phyloP scores from a whole-genome alignment of 2,329 filamentous ascomycete genomes.

The Albophoma yamanashiensis region DNA sequence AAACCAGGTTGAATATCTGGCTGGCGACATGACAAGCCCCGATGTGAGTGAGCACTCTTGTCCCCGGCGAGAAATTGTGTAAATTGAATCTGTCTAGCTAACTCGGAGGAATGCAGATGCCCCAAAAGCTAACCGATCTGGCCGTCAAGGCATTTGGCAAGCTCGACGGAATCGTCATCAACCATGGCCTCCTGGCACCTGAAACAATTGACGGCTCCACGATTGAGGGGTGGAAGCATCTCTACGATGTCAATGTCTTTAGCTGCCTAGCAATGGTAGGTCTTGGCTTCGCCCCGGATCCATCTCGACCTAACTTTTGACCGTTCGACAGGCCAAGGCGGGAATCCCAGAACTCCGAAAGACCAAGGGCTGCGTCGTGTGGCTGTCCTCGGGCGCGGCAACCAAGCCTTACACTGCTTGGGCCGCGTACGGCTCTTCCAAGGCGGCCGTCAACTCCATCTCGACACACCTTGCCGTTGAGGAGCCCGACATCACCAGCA shows the following conservation, averaged over 20 bases:
- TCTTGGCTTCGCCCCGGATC: neutral
- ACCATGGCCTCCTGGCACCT: constrained; percentile 75
- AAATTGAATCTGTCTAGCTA: neutral
- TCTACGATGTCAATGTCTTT: constrained; percentile 81
- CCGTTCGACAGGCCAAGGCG: constrained; percentile 49
- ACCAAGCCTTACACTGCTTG: constrained; percentile 56
- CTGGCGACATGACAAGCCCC: constrained; percentile 43
- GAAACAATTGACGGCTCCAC: constrained; percentile 59
- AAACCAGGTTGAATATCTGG: constrained; percentile 42
- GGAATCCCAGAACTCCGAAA: constrained; percentile 59
- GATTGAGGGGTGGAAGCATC: constrained; percentile 62
- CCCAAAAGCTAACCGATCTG: constrained; percentile 50
- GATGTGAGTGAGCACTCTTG: constrained; percentile 26
- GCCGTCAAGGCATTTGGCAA: constrained; percentile 58
- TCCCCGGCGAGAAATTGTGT: neutral
- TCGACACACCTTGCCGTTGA: constrained; percentile 63
- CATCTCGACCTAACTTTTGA: constrained; percentile 1
- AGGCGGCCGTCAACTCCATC: constrained; percentile 76
- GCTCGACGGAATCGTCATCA: constrained; percentile 76
- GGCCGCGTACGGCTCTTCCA: constrained; percentile 73
- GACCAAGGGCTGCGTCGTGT: constrained; percentile 59
- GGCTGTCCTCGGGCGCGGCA: constrained; percentile 73
- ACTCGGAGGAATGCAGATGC: constrained; percentile 30
- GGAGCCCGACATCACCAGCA: constrained; percentile 62
- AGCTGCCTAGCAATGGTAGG: constrained; percentile 68